phyloP scores from a whole-genome alignment of 257 asterid genomes.

The Solanum chmielewskii region DNA sequence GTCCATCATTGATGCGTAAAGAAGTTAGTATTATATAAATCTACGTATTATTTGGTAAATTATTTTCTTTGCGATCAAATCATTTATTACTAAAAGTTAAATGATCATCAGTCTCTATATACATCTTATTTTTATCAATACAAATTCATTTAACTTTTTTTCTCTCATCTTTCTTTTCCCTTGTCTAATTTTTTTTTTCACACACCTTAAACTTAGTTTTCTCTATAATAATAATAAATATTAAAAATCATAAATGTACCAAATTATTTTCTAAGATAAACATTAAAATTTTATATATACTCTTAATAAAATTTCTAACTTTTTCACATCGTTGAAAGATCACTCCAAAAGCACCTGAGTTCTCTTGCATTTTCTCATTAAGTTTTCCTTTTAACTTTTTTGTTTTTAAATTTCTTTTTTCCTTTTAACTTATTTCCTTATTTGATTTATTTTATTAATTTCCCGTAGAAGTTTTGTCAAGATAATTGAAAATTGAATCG shows the following conservation, averaged over 20 bases:
- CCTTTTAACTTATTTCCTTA: not conserved
- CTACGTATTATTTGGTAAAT: not conserved
- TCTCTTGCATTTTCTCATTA: not conserved
- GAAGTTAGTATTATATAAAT: not conserved
- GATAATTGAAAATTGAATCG: not conserved
- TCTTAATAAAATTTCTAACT: too few relatives aligned
- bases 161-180: not conserved
- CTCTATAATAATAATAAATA: not conserved
- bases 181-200: too few relatives aligned
- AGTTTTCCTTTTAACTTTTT: too few relatives aligned
- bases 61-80: not conserved
- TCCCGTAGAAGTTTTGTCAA: not conserved
- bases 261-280: not conserved
- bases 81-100: not conserved
- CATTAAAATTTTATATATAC: too few relatives aligned
- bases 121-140: not conserved
- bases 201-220: not conserved
- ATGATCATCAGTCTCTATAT: not conserved
- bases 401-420: too few relatives aligned
- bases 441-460: not conserved
- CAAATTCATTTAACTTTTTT: not conserved
- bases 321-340: not conserved
- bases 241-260: not conserved
- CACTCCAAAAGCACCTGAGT: not conserved
- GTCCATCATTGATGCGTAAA: not conserved